Evolutionary conservation across 345 rosid species (phyloP).

Genomic region (Citrus reticulata): DNA sequence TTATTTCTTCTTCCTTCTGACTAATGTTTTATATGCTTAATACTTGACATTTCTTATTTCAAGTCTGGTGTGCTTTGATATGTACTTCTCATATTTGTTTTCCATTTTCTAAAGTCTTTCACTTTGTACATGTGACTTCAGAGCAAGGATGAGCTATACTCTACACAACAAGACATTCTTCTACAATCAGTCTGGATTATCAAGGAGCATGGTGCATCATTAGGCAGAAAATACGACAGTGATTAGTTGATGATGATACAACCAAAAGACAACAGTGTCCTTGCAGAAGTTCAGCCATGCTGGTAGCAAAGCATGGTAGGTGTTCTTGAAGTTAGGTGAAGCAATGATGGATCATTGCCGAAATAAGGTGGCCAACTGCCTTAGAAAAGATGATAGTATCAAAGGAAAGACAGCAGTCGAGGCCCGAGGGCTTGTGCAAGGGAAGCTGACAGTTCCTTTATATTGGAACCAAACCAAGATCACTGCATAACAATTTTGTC

Average conservation of each 20-base stretch:
- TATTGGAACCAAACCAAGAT: background rate
- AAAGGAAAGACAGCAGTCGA: background rate
- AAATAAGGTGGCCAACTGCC: background rate
- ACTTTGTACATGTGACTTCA: conserved; percentile 16
- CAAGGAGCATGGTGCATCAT: conserved; percentile 61
- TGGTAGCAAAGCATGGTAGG: background rate
- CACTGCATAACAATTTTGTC: background rate
- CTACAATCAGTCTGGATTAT: conserved; percentile 61
- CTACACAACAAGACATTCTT: conserved; percentile 69
- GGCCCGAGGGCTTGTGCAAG: background rate
- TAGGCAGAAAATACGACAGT: conserved; percentile 49
- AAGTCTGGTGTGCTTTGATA: background rate
- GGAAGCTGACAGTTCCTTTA: background rate
- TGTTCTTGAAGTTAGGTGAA: background rate
- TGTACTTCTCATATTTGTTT: background rate
- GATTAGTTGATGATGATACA: conserved; percentile 1
- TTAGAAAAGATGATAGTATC: background rate
- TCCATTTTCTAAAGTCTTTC: background rate
- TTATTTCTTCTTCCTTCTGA: background rate
- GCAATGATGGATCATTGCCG: background rate
- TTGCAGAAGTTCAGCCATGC: background rate
- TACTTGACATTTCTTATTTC: background rate
- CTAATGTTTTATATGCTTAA: background rate
- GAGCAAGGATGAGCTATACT: conserved; percentile 69
- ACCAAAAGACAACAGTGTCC: background rate